Base-by-base conservation (phyloP, 345 rosid genomes). In the Melaleuca quinquenervia region DNA sequence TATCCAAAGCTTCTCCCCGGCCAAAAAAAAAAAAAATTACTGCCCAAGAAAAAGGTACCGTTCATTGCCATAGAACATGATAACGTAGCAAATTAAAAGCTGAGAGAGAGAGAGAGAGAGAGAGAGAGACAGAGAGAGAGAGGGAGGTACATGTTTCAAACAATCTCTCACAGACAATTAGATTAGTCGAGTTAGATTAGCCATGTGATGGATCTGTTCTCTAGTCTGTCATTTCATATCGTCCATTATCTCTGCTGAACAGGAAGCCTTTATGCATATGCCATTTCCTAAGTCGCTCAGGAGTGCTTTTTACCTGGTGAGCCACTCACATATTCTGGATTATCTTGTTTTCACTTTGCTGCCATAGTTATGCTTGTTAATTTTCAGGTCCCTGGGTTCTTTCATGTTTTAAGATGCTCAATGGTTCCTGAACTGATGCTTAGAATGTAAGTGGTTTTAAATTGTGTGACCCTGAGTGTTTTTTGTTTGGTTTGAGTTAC, bases 201-300 rank as follows among this genome's bases (percentile, higher is more conserved):
- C 14, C 36, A 22, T 82, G 29, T 85, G 53, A 26, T 52, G 53
- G 8, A 32, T 51, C 53, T 36, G 29, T 32, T 22, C 41, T 75
- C 82, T 53, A 16, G 52, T 27, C 44, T 3, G 2, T 50, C 15
- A 27, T 20, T 76, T 52, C 50, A 54, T 18, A 50, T 41, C 13
- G 21, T 83, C 82, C 50, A 52, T 75, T 82, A 15, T 85, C 48
- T 70, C 84, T 85, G 52, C 85, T 87, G 51, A 80, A 84, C 95
- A 94, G 97, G 95, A 89, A 94, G 90, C 90, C 64, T 94, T 70
- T 93, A 90, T 87, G 90, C 92, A 6, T 94, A 94, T 89, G 87
- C 93, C 64, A 90, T 91, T 88, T 91, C 95, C 60, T 94, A 92
- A 87, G 55, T 60, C n/a, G 13, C 49, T 58, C 50, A 44, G 56